A percentile compares a stretch with the other conserved stretches of the same genome.
Evolutionary conservation across 768 basidiomycete genomes (phyloP).

Genomic region (Hirschioporus abietinus): DNA sequence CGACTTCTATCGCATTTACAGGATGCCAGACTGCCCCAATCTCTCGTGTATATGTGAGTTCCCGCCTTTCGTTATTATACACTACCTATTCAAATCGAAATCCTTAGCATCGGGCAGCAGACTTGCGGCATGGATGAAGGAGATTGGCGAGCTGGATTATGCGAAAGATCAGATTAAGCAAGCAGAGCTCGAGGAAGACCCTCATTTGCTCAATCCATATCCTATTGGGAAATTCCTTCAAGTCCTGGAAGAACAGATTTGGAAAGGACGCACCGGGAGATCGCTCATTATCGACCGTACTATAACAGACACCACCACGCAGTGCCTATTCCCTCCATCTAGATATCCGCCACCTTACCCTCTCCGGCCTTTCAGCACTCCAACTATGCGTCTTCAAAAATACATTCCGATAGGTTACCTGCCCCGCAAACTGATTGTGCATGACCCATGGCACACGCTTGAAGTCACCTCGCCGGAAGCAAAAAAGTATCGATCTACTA

Average conservation of each 20-base stretch:
- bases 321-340: constrained; percentile 23
- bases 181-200: constrained; percentile 32
- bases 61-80: background rate
- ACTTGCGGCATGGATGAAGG: constrained; percentile 30
- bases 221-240: constrained; percentile 18
- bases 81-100: background rate
- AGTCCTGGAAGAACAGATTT: background rate
- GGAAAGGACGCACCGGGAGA: background rate
- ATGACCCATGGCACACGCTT: constrained; percentile 37
- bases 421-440: constrained; percentile 37
- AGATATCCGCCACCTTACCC: constrained; percentile 40
- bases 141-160: constrained; percentile 27
- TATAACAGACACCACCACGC: background rate
- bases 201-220: constrained; percentile 24
- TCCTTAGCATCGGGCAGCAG: constrained; percentile 29
- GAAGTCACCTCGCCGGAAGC: constrained; percentile 9
- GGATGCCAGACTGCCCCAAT: constrained; percentile 16
- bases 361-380: constrained; percentile 26
- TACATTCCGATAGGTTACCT: constrained; percentile 29
- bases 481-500: background rate
- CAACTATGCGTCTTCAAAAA: constrained; percentile 24
- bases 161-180: constrained; percentile 29
- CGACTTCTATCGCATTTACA: constrained; percentile 33
- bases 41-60: constrained; percentile 15
- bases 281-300: background rate